Evolutionary conservation across 352 stramenopile genomes (phyloP).

Genomic region (Thalassiosira livingstoniorum): DNA sequence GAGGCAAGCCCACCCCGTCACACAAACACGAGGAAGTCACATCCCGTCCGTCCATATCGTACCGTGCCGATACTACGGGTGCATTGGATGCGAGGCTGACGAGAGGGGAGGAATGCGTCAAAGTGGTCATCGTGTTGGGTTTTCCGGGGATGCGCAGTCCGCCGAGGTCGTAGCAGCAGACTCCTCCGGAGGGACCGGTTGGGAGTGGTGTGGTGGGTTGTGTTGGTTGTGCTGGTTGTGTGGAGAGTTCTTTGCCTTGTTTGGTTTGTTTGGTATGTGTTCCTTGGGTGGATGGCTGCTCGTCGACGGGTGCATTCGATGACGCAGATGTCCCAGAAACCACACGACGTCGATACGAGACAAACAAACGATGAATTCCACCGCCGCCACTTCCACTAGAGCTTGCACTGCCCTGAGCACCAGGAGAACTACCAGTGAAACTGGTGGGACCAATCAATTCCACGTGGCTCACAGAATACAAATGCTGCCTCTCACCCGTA

Average conservation of each 20-base stretch:
- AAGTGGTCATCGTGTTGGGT: not conserved
- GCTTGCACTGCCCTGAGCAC: too few relatives aligned
- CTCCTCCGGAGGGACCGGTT: slow-evolving; percentile 54
- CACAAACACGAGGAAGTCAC: slow-evolving; percentile 63
- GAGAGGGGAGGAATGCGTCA: slow-evolving; percentile 38
- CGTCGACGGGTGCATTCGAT: too few relatives aligned
- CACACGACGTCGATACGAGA: slow-evolving; percentile 61
- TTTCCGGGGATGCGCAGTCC: slow-evolving; percentile 55
- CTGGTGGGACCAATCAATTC: slow-evolving; percentile 34
- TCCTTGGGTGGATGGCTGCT: slow-evolving; percentile 11
- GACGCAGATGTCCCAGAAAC: slow-evolving; percentile 10
- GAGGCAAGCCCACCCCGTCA: slow-evolving; percentile 57
- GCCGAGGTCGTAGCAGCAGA: slow-evolving; percentile 82
- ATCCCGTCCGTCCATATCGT: slow-evolving; percentile 80
- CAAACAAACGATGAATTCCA: slow-evolving; percentile 64
- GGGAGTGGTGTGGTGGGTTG: not conserved
- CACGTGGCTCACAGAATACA: slow-evolving; percentile 40
- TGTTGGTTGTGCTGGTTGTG: too few relatives aligned
- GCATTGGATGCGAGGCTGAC: slow-evolving; percentile 27
- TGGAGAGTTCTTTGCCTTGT: not conserved
- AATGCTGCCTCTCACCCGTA: too few relatives aligned
- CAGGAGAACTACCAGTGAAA: not conserved
- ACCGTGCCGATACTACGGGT: slow-evolving; percentile 56
- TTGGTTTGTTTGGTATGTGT: not conserved
- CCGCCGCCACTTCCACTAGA: too few relatives aligned